Conservation (phyloP, 139 green algal genomes). For the Picochlorum sp. region DNA sequence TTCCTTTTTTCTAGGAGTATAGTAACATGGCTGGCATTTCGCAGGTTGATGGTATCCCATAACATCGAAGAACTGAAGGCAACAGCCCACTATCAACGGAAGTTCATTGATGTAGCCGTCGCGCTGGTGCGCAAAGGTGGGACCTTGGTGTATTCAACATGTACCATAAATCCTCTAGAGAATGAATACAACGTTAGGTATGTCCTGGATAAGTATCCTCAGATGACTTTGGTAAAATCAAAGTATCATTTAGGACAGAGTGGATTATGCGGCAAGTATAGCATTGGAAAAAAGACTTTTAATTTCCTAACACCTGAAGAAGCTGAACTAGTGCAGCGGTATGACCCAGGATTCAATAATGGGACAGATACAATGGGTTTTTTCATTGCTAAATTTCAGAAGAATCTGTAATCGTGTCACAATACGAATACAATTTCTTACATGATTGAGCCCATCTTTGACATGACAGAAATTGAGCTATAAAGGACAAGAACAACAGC, state of each 20-base stretch:
- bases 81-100: slow-evolving; percentile 55
- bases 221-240: slow-evolving; percentile 44
- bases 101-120: slow-evolving; percentile 62
- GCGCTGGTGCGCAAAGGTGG: slow-evolving; percentile 63
- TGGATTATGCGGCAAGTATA: slow-evolving; percentile 32
- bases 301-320: slow-evolving; percentile 51
- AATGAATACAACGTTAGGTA: slow-evolving; percentile 85
- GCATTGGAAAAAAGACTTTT: slow-evolving; percentile 1
- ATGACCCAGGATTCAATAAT: slow-evolving; percentile 48
- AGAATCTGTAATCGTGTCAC: slow-evolving; percentile 18
- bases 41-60: slow-evolving; percentile 21
- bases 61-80: slow-evolving; percentile 33
- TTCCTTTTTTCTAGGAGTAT: neutral
- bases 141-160: slow-evolving; percentile 81
- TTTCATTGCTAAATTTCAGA: slow-evolving; percentile 80
- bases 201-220: slow-evolving; percentile 60
- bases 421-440: no score
- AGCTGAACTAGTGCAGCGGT: slow-evolving; percentile 68
- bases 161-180: slow-evolving; percentile 75
- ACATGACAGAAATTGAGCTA: neutral
- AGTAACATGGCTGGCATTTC: no score
- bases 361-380: slow-evolving; percentile 74
- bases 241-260: slow-evolving; percentile 37
- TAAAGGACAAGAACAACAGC: slow-evolving; percentile 8
- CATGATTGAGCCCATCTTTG: slow-evolving; percentile 2